Conservation (phyloP, 768 basidiomycete genomes). For the Hebeloma cylindrosporum region DNA sequence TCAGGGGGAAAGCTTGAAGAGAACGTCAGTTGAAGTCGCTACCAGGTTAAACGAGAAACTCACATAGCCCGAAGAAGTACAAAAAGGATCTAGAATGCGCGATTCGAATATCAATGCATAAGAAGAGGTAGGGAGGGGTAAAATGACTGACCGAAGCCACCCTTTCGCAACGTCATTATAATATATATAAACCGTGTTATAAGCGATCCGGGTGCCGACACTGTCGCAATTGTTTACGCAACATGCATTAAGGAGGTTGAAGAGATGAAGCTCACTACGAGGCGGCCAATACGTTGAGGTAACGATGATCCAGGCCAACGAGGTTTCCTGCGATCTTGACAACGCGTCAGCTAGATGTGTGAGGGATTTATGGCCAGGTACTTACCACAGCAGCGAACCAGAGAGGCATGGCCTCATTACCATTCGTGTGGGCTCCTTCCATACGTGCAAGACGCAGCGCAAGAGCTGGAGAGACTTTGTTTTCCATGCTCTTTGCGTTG, state of each 20-base stretch:
- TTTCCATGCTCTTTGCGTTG: slow-evolving; percentile 18
- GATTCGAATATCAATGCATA: not conserved
- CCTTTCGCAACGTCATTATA: slow-evolving; percentile 19
- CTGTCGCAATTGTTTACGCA: slow-evolving; percentile 5
- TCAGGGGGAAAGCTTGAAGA: slow-evolving; percentile 22
- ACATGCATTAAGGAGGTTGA: not conserved
- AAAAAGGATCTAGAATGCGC: slow-evolving; percentile 10
- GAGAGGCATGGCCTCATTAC: slow-evolving; percentile 33
- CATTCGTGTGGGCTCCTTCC: slow-evolving; percentile 39
- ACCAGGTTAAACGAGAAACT: slow-evolving; percentile 2
- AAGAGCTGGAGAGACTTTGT: slow-evolving; percentile 27
- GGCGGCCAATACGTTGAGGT: slow-evolving; percentile 31
- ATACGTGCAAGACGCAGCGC: slow-evolving; percentile 30
- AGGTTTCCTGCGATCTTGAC: slow-evolving; percentile 31
- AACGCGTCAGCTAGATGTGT: not conserved
- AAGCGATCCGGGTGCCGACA: slow-evolving; percentile 20
- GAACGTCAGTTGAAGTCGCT: not conserved
- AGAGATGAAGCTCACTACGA: slow-evolving; percentile 27
- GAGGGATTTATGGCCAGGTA: not conserved
- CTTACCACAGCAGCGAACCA: slow-evolving; percentile 36
- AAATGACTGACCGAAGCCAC: slow-evolving; percentile 20
- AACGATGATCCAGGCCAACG: slow-evolving; percentile 30
- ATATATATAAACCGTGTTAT: slow-evolving; percentile 26
- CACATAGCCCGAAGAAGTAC: slow-evolving; percentile 25
- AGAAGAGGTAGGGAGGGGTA: not conserved